These are phyloP conservation scores for Xerocomus nothofagi DNA, from an alignment of 1,284 basidiomycete species.

Conservation along the genomic window DNA sequence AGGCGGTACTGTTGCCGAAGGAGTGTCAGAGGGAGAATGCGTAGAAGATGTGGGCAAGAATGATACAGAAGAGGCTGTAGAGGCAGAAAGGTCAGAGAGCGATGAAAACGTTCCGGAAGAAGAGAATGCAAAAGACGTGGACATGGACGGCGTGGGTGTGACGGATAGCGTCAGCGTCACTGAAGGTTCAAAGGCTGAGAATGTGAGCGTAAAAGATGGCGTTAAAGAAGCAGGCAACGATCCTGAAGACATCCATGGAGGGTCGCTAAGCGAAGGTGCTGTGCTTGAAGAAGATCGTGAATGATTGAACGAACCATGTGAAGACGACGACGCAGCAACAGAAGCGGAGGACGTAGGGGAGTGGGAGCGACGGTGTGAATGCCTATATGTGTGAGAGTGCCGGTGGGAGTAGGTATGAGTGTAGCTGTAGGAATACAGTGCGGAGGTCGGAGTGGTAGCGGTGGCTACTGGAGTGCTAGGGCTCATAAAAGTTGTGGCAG, in stretches of 20 bases:
- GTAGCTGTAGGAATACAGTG: neutral
- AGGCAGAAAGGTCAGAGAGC: too few relatives aligned
- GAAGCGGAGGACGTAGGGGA: neutral
- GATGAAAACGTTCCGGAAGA: too few relatives aligned
- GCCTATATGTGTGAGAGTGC: neutral
- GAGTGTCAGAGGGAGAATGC: neutral
- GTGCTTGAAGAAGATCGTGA: neutral
- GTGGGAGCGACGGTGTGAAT: conserved; percentile 3
- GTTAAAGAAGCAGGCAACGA: neutral
- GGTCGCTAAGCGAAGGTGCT: neutral
- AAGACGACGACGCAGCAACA: neutral
- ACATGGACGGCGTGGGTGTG: too few relatives aligned
- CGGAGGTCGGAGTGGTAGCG: neutral
- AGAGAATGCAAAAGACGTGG: too few relatives aligned
- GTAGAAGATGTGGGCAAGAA: neutral
- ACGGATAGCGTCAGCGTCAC: too few relatives aligned
- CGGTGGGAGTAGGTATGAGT: neutral
- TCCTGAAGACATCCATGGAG: neutral
- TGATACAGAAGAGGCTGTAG: too few relatives aligned
- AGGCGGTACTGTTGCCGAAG: neutral
- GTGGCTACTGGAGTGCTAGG: neutral
- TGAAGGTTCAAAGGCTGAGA: too few relatives aligned
- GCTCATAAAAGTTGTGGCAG: neutral
- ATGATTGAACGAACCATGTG: neutral
- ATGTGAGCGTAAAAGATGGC: neutral